phyloP scores from a whole-genome alignment of 495 filamentous ascomycete species.

The Jackrogersella minutella region DNA sequence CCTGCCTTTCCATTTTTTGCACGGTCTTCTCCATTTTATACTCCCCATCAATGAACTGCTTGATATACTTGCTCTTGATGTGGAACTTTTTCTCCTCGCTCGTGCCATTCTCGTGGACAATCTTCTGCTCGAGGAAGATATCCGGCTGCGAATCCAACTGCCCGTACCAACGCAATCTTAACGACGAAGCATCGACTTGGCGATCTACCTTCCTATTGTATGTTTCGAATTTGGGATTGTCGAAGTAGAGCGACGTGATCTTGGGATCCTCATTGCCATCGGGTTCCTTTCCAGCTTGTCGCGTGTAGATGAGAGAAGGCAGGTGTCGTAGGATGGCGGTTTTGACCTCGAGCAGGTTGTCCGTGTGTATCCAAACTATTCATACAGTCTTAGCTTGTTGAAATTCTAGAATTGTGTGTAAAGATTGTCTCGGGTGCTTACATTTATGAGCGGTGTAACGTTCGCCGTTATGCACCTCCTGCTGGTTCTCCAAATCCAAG shows the following conservation, averaged over 20 bases:
- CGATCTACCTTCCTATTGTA: constrained; percentile 86
- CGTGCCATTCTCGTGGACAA: constrained; percentile 73
- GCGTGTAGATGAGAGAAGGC: constrained; percentile 91
- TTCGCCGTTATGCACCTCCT: constrained; percentile 63
- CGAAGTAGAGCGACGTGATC: constrained; percentile 96
- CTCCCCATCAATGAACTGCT: constrained; percentile 83
- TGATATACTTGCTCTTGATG: constrained; percentile 93
- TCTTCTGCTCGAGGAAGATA: constrained; percentile 89
- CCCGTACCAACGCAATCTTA: constrained; percentile 92
- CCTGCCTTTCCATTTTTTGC: constrained; percentile 78
- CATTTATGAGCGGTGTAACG: constrained; percentile 92
- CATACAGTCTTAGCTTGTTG: constrained; percentile 21
- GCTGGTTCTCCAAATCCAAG: constrained; percentile 49
- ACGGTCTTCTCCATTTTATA: constrained; percentile 93
- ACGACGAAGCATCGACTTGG: constrained; percentile 77
- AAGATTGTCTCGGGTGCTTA: constrained; percentile 42
- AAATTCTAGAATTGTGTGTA: not conserved
- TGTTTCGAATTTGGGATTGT: constrained; percentile 81
- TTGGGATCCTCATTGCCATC: constrained; percentile 82
- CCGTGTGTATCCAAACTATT: constrained; percentile 89
- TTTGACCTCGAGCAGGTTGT: constrained; percentile 96
- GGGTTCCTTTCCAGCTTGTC: constrained; percentile 79
- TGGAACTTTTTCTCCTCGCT: constrained; percentile 80
- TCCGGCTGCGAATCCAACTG: constrained; percentile 78
- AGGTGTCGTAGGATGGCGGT: constrained; percentile 90